Base-by-base conservation (phyloP, 371 early-diverging fungal genomes). In the Mortierella sp. region DNA sequence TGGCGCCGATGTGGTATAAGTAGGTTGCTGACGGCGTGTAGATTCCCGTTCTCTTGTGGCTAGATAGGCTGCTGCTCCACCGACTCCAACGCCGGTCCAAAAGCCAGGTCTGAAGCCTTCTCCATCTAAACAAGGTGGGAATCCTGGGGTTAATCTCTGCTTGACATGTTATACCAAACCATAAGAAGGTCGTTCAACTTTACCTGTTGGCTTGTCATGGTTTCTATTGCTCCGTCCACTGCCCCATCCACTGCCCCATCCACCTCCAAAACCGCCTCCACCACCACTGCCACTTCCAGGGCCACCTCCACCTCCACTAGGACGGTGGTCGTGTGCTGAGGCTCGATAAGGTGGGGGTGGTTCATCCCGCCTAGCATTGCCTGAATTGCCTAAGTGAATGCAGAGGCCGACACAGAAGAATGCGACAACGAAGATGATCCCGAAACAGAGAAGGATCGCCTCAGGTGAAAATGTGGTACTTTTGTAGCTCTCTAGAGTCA, bases 1-100 rank as follows among this genome's bases (percentile, higher is more conserved):
- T 6, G 72, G 57, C 8, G 60, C 22, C 27, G 34, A 34, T 34
- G 34, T 34, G 34, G 34, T 7, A 34, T 34, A 34, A 10, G 34
- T 7, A 34, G 34, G 34, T 34, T 34, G 34, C 34, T 34, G 34
- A 7, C 10, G 7, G 10, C 10, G 10, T n/a, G n/a, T n/a, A n/a
- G n/a, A n/a, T n/a, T 34, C 34, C 10, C 34, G 34, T 54, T 25
- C 57, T 39, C 60, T 60, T 1, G 76, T 29, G 2, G 76, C 76
- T 39, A 80, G 29, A 44, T 80, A 63, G 1, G 72, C 60, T 28
- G 67, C 71, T 1, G 71, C n/a, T 5, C 78, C 69, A 14, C 78
- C 81, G 5, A 71, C 50, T 9, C 67, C 81, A 14, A 80, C 47
- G 8, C 82, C 82, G 3, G 79, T 57, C 81, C 81, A 81, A 57